phyloP scores from a whole-genome alignment of 768 basidiomycete genomes.

The Pleurotus tuber-regium region DNA sequence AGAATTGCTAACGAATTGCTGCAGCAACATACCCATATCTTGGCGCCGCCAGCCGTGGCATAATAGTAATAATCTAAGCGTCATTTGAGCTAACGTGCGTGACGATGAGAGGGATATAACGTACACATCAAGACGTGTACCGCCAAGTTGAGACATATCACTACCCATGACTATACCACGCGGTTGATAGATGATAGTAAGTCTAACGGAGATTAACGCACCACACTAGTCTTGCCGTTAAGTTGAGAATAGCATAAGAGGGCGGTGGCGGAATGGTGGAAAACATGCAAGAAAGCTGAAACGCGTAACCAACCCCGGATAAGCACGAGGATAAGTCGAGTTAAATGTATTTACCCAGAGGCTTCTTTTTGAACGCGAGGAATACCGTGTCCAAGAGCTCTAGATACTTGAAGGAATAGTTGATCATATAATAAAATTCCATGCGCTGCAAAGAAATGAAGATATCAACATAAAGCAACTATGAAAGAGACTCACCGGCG shows the following conservation, averaged over 20 bases:
- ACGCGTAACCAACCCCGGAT: background rate
- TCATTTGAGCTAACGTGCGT: conserved; percentile 5
- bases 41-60: conserved; percentile 94
- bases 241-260: conserved; percentile 93
- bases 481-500: conserved; percentile 68
- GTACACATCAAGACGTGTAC: conserved; percentile 99
- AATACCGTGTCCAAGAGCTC: conserved; percentile 97
- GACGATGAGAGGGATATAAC: conserved; percentile 26
- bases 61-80: conserved; percentile 99
- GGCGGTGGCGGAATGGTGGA: conserved; percentile 98
- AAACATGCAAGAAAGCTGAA: conserved; percentile 96
- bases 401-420: conserved; percentile 98
- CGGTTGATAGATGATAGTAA: conserved; percentile 10
- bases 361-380: conserved; percentile 97
- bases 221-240: conserved; percentile 91
- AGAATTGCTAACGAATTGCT: conserved; percentile 8
- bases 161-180: conserved; percentile 82
- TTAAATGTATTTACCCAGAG: conserved; percentile 64
- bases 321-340: background rate
- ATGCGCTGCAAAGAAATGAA: conserved; percentile 64
- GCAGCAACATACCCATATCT: conserved; percentile 76
- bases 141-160: conserved; percentile 84
- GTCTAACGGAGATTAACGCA: conserved; percentile 38
- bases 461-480: too few species aligned
- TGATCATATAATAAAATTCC: conserved; percentile 97